These are phyloP conservation scores for Xerocomellus amylosporus DNA, from an alignment of 768 basidiomycete genomes.

Conservation along the genomic window DNA sequence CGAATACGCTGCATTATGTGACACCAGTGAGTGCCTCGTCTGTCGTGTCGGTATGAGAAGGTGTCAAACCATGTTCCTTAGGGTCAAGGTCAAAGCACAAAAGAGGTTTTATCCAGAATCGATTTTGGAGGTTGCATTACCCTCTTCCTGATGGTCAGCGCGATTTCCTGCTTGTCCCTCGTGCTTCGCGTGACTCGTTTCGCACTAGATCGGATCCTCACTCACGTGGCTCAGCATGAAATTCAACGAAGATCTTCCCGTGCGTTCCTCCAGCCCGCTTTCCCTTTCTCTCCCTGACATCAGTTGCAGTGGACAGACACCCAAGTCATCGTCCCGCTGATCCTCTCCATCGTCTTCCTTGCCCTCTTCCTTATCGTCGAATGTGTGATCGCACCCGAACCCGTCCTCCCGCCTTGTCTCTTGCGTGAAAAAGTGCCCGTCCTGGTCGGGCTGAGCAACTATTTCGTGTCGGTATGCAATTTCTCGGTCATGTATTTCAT, in stretches of 20 bases:
- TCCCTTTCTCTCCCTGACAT: too few species aligned
- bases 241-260: conserved; percentile 64
- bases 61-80: conserved; percentile 21
- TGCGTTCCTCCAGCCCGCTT: conserved; percentile 21
- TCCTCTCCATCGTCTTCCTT: conserved; percentile 42
- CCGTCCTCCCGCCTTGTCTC: conserved; percentile 64
- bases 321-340: conserved; percentile 49
- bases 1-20: conserved; percentile 57
- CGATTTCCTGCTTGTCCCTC: not conserved
- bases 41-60: not conserved
- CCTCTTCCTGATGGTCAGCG: conserved; percentile 54
- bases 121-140: conserved; percentile 71
- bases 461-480: conserved; percentile 71
- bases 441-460: conserved; percentile 67
- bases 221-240: conserved; percentile 68
- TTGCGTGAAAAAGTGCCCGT: conserved; percentile 66
- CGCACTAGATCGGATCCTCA: conserved; percentile 49
- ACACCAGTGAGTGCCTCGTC: conserved; percentile 49
- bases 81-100: conserved; percentile 63
- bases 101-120: conserved; percentile 71
- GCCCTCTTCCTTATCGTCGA: conserved; percentile 60
- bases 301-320: conserved; percentile 50
- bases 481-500: conserved; percentile 74
- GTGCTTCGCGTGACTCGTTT: not conserved
- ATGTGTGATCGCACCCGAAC: conserved; percentile 59